Evolutionary conservation across 208 protist species (phyloP).

Genomic region (Herpetomonas muscarum): DNA sequence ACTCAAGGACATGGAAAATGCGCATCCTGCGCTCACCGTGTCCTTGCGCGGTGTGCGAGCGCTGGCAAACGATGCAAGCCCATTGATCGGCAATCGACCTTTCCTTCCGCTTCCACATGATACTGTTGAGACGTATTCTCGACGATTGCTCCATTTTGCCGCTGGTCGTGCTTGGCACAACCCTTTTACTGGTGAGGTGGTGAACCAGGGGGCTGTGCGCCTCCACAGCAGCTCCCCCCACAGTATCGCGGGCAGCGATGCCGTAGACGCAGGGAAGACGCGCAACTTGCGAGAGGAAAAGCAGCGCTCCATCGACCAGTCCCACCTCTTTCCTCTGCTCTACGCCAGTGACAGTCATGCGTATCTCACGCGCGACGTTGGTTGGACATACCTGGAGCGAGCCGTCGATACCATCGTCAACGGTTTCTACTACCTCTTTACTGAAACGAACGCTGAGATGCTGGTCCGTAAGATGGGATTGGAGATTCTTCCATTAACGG

Average conservation of each 20-base stretch:
- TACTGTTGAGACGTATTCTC: conserved; percentile 22
- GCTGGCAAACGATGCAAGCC: neutral
- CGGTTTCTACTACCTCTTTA: conserved; percentile 55
- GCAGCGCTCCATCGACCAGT: conserved; percentile 32
- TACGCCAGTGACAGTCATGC: conserved; percentile 54
- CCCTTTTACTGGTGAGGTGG: no score
- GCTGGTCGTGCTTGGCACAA: no score
- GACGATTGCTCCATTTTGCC: conserved; percentile 25
- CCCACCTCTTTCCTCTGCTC: conserved; percentile 60
- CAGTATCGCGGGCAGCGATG: conserved; percentile 20
- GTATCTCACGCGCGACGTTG: conserved; percentile 28
- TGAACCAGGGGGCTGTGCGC: no score
- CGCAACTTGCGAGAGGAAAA: conserved; percentile 28
- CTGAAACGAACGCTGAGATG: conserved; percentile 39
- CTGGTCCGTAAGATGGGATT: conserved; percentile 34
- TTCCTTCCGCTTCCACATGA: conserved; percentile 30
- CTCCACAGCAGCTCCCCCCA: no score
- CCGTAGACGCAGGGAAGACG: conserved; percentile 17
- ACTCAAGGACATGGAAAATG: conserved; percentile 9
- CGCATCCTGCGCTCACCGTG: neutral
- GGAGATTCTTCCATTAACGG: conserved; percentile 26
- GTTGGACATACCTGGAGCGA: conserved; percentile 28
- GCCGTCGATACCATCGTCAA: conserved; percentile 24
- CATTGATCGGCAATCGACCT: conserved; percentile 18
- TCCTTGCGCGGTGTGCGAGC: no score